A percentile compares a stretch with the other conserved stretches of the same genome.
These are phyloP conservation scores for Microcera coccophila DNA, from an alignment of 2,329 filamentous ascomycete species.

Conservation along the genomic window DNA sequence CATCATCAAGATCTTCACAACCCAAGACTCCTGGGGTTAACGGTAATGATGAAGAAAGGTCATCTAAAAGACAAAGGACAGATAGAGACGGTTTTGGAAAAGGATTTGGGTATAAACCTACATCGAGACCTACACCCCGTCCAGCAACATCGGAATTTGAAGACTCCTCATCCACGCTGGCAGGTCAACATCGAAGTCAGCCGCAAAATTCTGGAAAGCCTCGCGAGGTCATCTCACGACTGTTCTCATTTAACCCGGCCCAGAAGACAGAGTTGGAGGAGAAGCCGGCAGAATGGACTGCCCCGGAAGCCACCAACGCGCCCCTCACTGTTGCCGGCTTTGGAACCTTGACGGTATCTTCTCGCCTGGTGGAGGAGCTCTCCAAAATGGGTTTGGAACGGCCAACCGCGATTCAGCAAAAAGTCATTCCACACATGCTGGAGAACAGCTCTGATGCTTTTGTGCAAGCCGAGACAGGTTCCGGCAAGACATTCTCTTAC, in stretches of 20 bases:
- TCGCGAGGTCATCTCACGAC: constrained; percentile 74
- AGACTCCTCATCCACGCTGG: constrained; percentile 11
- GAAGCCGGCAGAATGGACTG: constrained; percentile 46
- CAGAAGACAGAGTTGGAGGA: constrained; percentile 61
- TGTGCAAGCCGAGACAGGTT: constrained; percentile 94
- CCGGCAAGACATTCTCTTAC: constrained; percentile 96
- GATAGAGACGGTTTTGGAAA: constrained; percentile 14
- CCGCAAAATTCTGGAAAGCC: constrained; percentile 21
- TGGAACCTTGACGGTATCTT: constrained; percentile 76
- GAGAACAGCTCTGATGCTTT: constrained; percentile 85
- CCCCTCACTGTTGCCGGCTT: constrained; percentile 86
- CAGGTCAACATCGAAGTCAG: constrained; percentile 19
- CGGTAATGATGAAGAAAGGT: constrained; percentile 31
- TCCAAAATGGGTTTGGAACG: constrained; percentile 84
- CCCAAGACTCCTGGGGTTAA: constrained; percentile 20
- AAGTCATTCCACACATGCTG: constrained; percentile 75
- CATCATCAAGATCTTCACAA: constrained; percentile 17
- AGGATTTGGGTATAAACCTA: constrained; percentile 15
- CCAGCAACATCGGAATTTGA: constrained; percentile 14
- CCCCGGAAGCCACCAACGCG: constrained; percentile 79
- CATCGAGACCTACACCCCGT: constrained; percentile 9
- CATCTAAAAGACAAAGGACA: constrained; percentile 45
- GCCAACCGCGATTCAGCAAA: constrained; percentile 92
- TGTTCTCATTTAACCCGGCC: constrained; percentile 86
- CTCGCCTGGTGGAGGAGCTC: constrained; percentile 75